These are phyloP conservation scores for Karstenula rhodostoma DNA, from an alignment of 2,329 filamentous ascomycete species.

Conservation along the genomic window DNA sequence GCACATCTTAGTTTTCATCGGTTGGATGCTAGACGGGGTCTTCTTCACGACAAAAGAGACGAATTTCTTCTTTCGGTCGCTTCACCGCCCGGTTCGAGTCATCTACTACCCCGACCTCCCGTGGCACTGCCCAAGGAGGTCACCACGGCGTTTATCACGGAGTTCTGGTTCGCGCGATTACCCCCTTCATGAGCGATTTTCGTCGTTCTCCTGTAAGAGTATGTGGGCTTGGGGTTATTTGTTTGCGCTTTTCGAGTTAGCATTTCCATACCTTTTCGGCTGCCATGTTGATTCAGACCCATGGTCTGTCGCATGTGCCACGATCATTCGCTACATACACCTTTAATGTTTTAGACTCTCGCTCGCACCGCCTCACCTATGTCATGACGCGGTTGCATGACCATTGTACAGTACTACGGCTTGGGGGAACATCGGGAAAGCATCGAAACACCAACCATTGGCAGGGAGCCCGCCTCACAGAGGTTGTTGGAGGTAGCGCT, in stretches of 20 bases:
- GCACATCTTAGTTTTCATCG: constrained; percentile 30
- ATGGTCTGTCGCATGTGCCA: constrained; percentile 31
- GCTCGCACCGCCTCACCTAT: constrained; percentile 32
- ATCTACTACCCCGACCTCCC: constrained; percentile 22
- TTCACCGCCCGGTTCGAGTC: constrained; percentile 36
- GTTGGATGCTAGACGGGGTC: constrained; percentile 34
- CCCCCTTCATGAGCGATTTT: constrained; percentile 36
- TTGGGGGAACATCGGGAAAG: constrained; percentile 15
- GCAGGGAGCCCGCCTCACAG: constrained; percentile 7
- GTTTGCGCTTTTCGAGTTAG: constrained; percentile 12
- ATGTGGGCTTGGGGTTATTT: constrained; percentile 24
- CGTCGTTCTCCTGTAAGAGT: constrained; percentile 42
- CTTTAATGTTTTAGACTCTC: constrained; percentile 51
- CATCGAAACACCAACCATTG: neutral
- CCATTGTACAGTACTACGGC: constrained; percentile 45
- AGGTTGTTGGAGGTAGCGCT: constrained; percentile 21
- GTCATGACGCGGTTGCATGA: constrained; percentile 34
- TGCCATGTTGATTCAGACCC: constrained; percentile 24
- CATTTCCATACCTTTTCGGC: constrained; percentile 14
- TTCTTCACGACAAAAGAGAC: constrained; percentile 36
- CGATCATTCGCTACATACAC: constrained; percentile 44
- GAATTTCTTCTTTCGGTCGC: constrained; percentile 44
- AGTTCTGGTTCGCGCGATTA: constrained; percentile 37
- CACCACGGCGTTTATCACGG: constrained; percentile 20
- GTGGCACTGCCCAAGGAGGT: constrained; percentile 4